Evolutionary conservation across 768 basidiomycete species (phyloP).

Genomic region (Dacryopinax spathularia): DNA sequence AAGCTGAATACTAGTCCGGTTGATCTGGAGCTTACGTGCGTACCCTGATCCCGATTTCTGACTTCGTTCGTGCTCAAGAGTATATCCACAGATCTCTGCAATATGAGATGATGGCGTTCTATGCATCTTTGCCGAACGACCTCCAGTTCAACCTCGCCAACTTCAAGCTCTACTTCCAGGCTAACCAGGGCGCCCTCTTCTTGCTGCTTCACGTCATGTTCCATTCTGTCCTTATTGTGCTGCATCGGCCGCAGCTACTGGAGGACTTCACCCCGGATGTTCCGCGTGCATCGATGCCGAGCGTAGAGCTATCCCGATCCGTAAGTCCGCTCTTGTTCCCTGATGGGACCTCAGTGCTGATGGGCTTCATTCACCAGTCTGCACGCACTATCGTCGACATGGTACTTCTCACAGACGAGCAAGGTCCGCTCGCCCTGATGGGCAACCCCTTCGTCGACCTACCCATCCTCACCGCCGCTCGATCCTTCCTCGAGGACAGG

Average conservation of each 20-base stretch:
- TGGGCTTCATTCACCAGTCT: constrained; percentile 6
- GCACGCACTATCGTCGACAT: constrained; percentile 14
- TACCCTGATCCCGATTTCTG: neutral
- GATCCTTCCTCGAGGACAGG: constrained; percentile 12
- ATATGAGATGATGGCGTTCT: constrained; percentile 14
- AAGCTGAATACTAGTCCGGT: constrained; percentile 6
- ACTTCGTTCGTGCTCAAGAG: neutral
- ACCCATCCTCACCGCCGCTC: constrained; percentile 13
- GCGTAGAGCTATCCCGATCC: constrained; percentile 12
- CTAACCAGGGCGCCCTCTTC: constrained; percentile 12
- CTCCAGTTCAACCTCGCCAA: constrained; percentile 14
- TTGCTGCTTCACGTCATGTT: constrained; percentile 15
- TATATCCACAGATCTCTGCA: constrained; percentile 9
- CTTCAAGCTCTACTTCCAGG: constrained; percentile 11
- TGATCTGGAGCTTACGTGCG: constrained; percentile 13
- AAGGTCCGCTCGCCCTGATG: constrained; percentile 10
- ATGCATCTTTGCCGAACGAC: constrained; percentile 10
- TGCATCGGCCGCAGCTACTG: constrained; percentile 12
- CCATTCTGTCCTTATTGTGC: constrained; percentile 13
- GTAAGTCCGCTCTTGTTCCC: constrained; percentile 5
- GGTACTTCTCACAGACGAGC: constrained; percentile 11
- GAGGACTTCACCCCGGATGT: constrained; percentile 13
- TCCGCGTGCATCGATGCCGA: constrained; percentile 9
- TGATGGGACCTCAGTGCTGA: neutral
- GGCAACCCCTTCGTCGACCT: constrained; percentile 14